Conservation (phyloP, 768 basidiomycete genomes). For the Holtermanniella nyarrowii region DNA sequence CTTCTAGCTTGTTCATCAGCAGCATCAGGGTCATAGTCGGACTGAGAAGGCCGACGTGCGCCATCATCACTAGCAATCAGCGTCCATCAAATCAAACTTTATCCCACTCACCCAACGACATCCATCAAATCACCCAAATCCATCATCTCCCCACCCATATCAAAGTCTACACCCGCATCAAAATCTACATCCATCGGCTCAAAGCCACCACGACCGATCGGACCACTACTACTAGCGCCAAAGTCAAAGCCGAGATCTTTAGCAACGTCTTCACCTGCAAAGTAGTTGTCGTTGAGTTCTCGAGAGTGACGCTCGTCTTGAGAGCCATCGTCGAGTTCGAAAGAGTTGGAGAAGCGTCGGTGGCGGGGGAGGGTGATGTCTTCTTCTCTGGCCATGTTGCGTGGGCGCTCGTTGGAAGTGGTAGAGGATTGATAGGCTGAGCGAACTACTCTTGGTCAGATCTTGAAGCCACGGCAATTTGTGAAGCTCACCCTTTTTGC, state of each 20-base stretch:
- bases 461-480: background rate
- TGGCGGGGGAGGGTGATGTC: background rate
- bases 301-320: background rate
- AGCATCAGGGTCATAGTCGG: background rate
- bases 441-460: background rate
- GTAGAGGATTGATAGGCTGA: background rate
- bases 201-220: background rate
- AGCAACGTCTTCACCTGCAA: background rate
- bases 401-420: background rate
- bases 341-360: background rate
- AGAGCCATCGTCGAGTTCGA: background rate
- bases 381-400: background rate
- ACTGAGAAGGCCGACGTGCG: background rate
- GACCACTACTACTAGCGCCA: background rate
- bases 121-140: background rate
- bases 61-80: background rate
- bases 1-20: background rate
- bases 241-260: background rate
- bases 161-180: background rate
- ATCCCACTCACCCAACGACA: background rate
- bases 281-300: background rate
- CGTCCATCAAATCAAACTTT: background rate
- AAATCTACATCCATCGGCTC: background rate
- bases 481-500: background rate
- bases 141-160: background rate